phyloP scores from a whole-genome alignment of 495 filamentous ascomycete genomes.

The Xylaria nigripes region DNA sequence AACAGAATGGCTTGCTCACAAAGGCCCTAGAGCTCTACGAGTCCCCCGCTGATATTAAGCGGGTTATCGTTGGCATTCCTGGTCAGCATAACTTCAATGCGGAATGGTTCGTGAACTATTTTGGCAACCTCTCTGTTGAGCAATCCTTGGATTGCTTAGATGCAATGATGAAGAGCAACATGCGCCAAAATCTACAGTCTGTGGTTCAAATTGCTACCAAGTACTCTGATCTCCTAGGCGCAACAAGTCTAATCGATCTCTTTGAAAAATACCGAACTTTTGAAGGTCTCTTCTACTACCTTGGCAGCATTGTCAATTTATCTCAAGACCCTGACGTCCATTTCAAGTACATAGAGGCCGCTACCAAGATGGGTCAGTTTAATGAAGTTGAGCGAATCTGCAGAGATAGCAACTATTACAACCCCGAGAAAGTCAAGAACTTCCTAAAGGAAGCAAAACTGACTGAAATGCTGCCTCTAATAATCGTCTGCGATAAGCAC shows the following conservation, averaged over 20 bases:
- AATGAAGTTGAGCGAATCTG: conserved; percentile 96
- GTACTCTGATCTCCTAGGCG: conserved; percentile 94
- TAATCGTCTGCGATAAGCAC: conserved; percentile 98
- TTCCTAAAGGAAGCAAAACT: conserved; percentile 96
- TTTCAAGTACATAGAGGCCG: conserved; percentile 99
- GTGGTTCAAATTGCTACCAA: conserved; percentile 95
- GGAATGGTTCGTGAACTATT: conserved; percentile 88
- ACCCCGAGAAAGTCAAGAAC: conserved; percentile 97
- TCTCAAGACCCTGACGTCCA: conserved; percentile 91
- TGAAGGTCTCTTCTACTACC: conserved; percentile 96
- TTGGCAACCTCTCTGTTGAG: conserved; percentile 88
- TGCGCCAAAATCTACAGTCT: conserved; percentile 90
- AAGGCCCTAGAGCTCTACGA: conserved; percentile 93
- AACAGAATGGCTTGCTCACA: conserved; percentile 78
- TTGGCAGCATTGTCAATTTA: conserved; percentile 94
- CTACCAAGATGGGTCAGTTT: conserved; percentile 82
- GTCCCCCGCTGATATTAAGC: conserved; percentile 82
- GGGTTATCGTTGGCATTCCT: conserved; percentile 69
- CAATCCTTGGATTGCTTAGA: conserved; percentile 90
- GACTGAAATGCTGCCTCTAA: conserved; percentile 86
- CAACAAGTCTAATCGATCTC: conserved; percentile 78
- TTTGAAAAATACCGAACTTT: conserved; percentile 95
- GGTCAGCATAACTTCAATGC: conserved; percentile 71
- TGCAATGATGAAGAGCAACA: conserved; percentile 91
- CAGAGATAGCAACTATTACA: conserved; percentile 86